Evolutionary conservation across 2,329 filamentous ascomycete genomes (phyloP).

Genomic region (Capronia coronata): DNA sequence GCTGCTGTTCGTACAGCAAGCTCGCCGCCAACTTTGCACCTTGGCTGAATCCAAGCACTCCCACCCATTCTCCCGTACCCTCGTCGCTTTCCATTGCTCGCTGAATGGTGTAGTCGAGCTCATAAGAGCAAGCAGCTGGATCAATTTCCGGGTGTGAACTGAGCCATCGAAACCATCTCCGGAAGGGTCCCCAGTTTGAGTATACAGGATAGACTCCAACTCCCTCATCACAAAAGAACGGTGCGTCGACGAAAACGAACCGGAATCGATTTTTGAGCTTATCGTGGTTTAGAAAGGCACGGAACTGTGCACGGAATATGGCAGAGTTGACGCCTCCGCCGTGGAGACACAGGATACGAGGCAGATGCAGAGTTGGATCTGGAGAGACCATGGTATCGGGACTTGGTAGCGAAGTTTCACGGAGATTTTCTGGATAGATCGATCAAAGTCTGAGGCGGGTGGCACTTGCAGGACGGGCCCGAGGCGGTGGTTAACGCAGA

Average conservation of each 20-base stretch:
- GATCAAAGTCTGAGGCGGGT: too few species aligned
- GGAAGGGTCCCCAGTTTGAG: slow-evolving; percentile 59
- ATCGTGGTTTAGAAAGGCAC: slow-evolving; percentile 43
- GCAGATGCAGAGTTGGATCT: slow-evolving; percentile 38
- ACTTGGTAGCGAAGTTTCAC: too few species aligned
- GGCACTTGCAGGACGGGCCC: too few species aligned
- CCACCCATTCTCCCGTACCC: slow-evolving; percentile 55
- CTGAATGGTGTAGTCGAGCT: slow-evolving; percentile 36
- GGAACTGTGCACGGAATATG: slow-evolving; percentile 64
- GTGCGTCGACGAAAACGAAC: slow-evolving; percentile 65
- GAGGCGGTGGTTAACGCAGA: too few species aligned
- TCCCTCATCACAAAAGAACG: slow-evolving; percentile 50
- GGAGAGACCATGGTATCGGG: slow-evolving; percentile 9
- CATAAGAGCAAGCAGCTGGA: slow-evolving; percentile 37
- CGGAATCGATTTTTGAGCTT: slow-evolving; percentile 55
- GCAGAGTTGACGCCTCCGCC: slow-evolving; percentile 67
- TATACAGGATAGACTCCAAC: slow-evolving; percentile 47
- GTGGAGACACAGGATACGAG: slow-evolving; percentile 73
- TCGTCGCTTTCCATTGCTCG: slow-evolving; percentile 50
- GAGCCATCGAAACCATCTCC: slow-evolving; percentile 58
- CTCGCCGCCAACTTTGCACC: slow-evolving; percentile 58
- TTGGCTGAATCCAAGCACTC: slow-evolving; percentile 60
- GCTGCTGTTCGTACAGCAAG: slow-evolving; percentile 57
- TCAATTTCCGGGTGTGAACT: slow-evolving; percentile 51
- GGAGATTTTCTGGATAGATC: too few species aligned